Conservation (phyloP, 805 yeast species). For the Wickerhamiella domercqiae region DNA sequence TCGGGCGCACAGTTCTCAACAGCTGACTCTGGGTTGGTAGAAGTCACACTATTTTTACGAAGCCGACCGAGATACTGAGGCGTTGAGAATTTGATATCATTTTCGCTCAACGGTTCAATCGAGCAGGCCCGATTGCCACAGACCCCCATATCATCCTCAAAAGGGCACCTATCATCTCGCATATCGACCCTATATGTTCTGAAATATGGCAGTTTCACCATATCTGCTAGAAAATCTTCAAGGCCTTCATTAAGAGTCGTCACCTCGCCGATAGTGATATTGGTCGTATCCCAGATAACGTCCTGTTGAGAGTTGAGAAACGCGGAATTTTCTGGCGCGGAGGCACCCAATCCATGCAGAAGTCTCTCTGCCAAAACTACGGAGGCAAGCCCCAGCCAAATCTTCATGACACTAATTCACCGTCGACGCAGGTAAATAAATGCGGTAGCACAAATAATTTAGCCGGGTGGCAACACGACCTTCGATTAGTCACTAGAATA, state of each 20-base stretch:
- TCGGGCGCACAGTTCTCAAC: slow-evolving; percentile 16
- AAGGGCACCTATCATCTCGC: slow-evolving; percentile 58
- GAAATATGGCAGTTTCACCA: slow-evolving; percentile 69
- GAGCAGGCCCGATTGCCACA: slow-evolving; percentile 85
- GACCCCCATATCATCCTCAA: slow-evolving; percentile 62
- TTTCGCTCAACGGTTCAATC: slow-evolving; percentile 58
- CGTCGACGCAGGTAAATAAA: too few relatives aligned
- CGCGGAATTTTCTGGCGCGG: slow-evolving; percentile 11
- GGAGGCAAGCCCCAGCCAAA: too few relatives aligned
- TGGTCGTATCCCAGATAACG: slow-evolving; percentile 14
- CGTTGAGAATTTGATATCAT: slow-evolving; percentile 49
- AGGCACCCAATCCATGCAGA: slow-evolving; percentile 5
- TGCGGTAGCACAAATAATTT: too few relatives aligned
- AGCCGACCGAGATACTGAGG: slow-evolving; percentile 53
- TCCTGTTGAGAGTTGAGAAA: slow-evolving; percentile 8
- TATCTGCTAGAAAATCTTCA: slow-evolving; percentile 39
- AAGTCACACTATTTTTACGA: slow-evolving; percentile 24
- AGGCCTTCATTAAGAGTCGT: slow-evolving; percentile 36
- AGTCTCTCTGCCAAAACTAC: neutral
- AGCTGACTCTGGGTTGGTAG: slow-evolving; percentile 16
- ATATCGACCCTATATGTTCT: slow-evolving; percentile 74
- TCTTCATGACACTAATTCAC: too few relatives aligned
- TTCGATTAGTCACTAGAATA: too few relatives aligned
- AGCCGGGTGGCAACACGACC: too few relatives aligned
- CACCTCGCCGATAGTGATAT: slow-evolving; percentile 27